These are phyloP conservation scores for Pigoraptor vietnamica DNA, from an alignment of 78 protist genomes.

Conservation along the genomic window DNA sequence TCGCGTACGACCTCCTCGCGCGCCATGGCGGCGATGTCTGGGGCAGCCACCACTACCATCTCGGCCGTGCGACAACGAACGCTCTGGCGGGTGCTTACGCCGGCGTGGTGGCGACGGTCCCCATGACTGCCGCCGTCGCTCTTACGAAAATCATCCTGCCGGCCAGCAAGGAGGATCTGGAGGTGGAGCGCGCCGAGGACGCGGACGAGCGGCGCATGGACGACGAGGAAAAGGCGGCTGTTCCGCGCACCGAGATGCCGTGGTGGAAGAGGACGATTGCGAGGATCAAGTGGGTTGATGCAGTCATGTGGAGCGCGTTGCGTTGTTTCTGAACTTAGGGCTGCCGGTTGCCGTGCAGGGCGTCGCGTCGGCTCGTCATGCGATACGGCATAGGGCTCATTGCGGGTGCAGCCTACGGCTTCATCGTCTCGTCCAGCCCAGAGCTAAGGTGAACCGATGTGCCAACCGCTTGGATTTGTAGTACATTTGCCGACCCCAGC, in stretches of 20 bases:
- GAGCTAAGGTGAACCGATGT: background rate
- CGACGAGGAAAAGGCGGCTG: background rate
- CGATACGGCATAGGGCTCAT: background rate
- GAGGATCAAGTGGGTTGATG: background rate
- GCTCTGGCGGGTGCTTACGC: background rate
- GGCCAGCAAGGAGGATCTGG: background rate
- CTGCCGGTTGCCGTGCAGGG: too few species aligned
- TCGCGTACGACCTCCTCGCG: background rate
- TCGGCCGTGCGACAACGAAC: background rate
- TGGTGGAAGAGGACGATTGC: background rate
- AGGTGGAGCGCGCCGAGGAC: background rate
- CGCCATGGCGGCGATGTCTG: background rate
- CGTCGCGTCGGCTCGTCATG: background rate
- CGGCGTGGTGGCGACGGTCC: background rate
- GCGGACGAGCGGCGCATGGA: background rate
- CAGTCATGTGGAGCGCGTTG: too few species aligned
- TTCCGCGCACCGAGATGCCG: background rate
- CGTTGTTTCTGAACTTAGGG: too few species aligned
- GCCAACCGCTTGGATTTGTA: too few species aligned
- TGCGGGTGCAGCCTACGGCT: background rate
- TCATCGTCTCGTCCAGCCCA: background rate
- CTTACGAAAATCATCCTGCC: background rate
- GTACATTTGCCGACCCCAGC: too few species aligned
- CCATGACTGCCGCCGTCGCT: background rate
- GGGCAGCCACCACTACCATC: background rate